Evolutionary conservation across 2,329 filamentous ascomycete genomes (phyloP).

Genomic region (Neofusicoccum sp.): DNA sequence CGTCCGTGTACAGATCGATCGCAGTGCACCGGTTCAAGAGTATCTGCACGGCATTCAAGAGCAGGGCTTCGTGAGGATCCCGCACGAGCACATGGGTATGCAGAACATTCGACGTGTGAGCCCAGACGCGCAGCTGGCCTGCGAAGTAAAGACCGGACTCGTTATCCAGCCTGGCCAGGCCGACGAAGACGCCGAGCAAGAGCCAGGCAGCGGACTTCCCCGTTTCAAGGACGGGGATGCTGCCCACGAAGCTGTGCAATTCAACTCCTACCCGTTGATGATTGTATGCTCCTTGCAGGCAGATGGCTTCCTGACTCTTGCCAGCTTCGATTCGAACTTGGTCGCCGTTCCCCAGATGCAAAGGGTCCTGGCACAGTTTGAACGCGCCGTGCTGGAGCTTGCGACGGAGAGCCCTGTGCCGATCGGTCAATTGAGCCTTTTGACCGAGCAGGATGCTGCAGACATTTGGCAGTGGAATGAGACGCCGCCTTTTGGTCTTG

Average conservation of each 20-base stretch:
- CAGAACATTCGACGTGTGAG: conserved; percentile 55
- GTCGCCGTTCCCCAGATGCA: conserved; percentile 54
- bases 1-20: conserved; percentile 57
- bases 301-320: conserved; percentile 58
- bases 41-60: conserved; percentile 59
- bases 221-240: conserved; percentile 54
- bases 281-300: conserved; percentile 62
- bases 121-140: conserved; percentile 52
- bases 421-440: conserved; percentile 37
- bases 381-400: conserved; percentile 51
- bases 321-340: conserved; percentile 64
- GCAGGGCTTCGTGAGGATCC: conserved; percentile 56
- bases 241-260: conserved; percentile 58
- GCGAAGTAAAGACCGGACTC: conserved; percentile 42
- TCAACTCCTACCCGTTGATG: conserved; percentile 62
- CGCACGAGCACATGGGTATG: conserved; percentile 63
- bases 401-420: conserved; percentile 20
- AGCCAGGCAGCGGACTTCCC: conserved; percentile 54
- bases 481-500: conserved; percentile 29
- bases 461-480: conserved; percentile 47
- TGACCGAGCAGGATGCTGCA: conserved; percentile 39
- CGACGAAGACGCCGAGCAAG: conserved; percentile 26
- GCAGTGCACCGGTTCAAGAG: conserved; percentile 42
- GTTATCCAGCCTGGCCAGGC: conserved; percentile 33
- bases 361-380: conserved; percentile 53